Conservation (phyloP, 2,329 filamentous ascomycete genomes). For the Paecilomyces sp. region DNA sequence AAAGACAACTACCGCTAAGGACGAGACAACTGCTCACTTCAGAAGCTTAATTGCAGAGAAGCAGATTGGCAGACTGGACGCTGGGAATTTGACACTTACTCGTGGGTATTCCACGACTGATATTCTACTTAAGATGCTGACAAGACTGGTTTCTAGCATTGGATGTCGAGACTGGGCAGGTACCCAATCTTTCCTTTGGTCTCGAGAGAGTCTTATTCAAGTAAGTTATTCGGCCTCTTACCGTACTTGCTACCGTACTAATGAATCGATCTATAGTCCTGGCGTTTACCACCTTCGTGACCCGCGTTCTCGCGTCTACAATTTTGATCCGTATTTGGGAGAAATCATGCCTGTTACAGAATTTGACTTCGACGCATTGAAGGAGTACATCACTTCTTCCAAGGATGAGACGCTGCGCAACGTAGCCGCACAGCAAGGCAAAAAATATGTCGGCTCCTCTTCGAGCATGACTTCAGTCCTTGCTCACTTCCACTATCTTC, state of each 20-base stretch:
- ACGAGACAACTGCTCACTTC: neutral
- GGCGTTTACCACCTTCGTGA: conserved; percentile 92
- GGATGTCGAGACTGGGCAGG: conserved; percentile 41
- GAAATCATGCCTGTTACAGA: conserved; percentile 88
- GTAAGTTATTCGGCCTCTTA: conserved; percentile 24
- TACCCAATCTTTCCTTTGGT: conserved; percentile 63
- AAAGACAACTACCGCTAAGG: neutral
- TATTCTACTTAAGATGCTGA: neutral
- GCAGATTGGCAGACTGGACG: conserved; percentile 9
- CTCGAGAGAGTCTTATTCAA: conserved; percentile 93
- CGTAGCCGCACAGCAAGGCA: conserved; percentile 58
- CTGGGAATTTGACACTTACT: conserved; percentile 6
- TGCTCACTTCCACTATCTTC: conserved; percentile 84
- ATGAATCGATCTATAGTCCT: conserved; percentile 37
- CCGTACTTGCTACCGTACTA: neutral
- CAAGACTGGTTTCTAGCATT: conserved; percentile 17
- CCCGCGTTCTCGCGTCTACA: conserved; percentile 77
- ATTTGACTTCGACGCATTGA: conserved; percentile 84
- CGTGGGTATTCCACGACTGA: conserved; percentile 10
- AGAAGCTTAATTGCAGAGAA: neutral
- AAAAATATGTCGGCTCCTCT: conserved; percentile 87
- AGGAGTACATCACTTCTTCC: conserved; percentile 85
- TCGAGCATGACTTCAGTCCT: conserved; percentile 91
- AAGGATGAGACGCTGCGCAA: conserved; percentile 65
- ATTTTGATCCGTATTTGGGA: conserved; percentile 92